Percentiles rank a stretch among this genome's conserved stretches.
Evolutionary conservation across 441 rosid genomes (phyloP).

Genomic region (Geranium incanum): DNA sequence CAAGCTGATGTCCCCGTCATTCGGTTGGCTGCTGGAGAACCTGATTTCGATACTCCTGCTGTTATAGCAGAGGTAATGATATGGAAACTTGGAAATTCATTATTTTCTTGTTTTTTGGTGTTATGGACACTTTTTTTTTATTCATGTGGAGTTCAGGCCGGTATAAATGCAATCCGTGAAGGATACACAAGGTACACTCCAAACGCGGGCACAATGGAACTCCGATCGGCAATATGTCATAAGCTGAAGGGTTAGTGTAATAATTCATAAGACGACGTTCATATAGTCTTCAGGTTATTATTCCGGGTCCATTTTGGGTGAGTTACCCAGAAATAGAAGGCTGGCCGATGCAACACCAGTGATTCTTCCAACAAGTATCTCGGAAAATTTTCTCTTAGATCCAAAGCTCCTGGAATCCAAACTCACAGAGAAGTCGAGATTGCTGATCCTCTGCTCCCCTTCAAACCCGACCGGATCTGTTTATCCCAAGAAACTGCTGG

Average conservation of each 20-base stretch:
- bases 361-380: slow-evolving; percentile 67
- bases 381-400: slow-evolving; percentile 72
- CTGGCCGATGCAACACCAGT: slow-evolving; percentile 95
- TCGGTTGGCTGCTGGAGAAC: slow-evolving; percentile 91
- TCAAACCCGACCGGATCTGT: slow-evolving; percentile 98
- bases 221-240: slow-evolving; percentile 66
- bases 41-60: slow-evolving; percentile 92
- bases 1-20: slow-evolving; percentile 86
- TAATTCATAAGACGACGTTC: too few relatives aligned
- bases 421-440: slow-evolving; percentile 72
- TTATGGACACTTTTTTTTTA: too few relatives aligned
- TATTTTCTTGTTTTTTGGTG: neutral
- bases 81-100: neutral
- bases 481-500: slow-evolving; percentile 79
- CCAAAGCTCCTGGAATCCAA: slow-evolving; percentile 67
- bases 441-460: slow-evolving; percentile 84
- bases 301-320: slow-evolving; percentile 93
- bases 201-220: slow-evolving; percentile 73
- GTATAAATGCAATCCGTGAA: slow-evolving; percentile 78
- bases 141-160: slow-evolving; percentile 45
- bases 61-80: slow-evolving; percentile 56
- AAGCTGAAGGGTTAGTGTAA: neutral
- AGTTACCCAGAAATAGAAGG: slow-evolving; percentile 96
- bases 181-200: slow-evolving; percentile 86
- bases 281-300: slow-evolving; percentile 52